phyloP scores from a whole-genome alignment of 352 stramenopile species.

The Phytopythium aichiense region DNA sequence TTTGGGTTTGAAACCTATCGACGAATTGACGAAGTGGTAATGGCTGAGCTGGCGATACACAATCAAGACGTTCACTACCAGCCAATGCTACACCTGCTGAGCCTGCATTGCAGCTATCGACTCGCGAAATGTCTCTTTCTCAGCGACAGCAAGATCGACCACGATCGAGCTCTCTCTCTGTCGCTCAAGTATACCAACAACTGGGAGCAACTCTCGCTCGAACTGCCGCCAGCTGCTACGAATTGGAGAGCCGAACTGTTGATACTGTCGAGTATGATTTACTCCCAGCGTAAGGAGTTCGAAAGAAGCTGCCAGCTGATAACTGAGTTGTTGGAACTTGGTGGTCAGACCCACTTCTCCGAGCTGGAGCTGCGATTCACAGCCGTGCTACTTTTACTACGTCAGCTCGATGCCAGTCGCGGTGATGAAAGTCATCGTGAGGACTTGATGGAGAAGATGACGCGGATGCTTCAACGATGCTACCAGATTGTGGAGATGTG shows the following conservation, averaged over 20 bases:
- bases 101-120: conserved; percentile 5
- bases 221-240: no score
- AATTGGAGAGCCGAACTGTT: conserved; percentile 22
- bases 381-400: conserved; percentile 23
- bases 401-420: neutral
- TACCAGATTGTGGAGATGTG: conserved; percentile 50
- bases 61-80: neutral
- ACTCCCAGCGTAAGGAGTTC: conserved; percentile 21
- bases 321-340: conserved; percentile 15
- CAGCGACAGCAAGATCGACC: conserved; percentile 19
- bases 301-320: conserved; percentile 16
- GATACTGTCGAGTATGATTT: conserved; percentile 42
- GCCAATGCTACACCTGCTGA: neutral
- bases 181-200: conserved; percentile 9
- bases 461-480: conserved; percentile 28
- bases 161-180: conserved; percentile 14
- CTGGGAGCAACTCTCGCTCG: neutral
- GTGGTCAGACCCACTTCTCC: conserved; percentile 12
- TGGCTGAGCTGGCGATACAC: no score
- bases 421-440: neutral
- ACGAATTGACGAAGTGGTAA: conserved; percentile 9
- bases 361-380: conserved; percentile 38
- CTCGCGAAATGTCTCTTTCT: conserved; percentile 42
- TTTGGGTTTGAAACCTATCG: conserved; percentile 44
- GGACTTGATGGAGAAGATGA: neutral